Evolutionary conservation across 1,284 basidiomycete species (phyloP), one percentile per base, ranked within the genome.

Genomic region (Vanrija humicola): DNA sequence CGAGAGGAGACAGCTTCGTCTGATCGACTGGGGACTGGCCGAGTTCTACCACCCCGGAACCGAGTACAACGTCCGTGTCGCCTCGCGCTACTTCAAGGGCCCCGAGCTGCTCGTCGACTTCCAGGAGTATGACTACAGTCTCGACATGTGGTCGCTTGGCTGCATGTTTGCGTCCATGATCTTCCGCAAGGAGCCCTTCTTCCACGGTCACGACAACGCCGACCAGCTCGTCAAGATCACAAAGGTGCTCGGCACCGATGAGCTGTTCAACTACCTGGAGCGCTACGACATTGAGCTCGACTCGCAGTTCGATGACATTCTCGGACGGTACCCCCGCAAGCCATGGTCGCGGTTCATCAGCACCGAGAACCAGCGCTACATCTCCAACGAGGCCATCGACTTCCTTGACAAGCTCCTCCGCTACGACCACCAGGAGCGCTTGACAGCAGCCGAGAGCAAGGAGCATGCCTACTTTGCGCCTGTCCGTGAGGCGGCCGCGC

Each of bases 91-190:
- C 80, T 98, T 96, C 81, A 98, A 98, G 75, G 95, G 93, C 0
- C 96, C 96, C 5, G 95, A 98, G 75, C 81, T 98, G 55, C 81
- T 98, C 47, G 94, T 98, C 60, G 96, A 98, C 75, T 98, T 96
- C 80, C 93, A 97, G 75, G 92, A 96, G 76, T 98, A 96, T 69
- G 94, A 96, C 76, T 95, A 96, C 73, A 90, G 88, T 74, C 76
- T 94, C 64, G 95, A 98, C 76, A 92, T 98, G 90, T 98, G 95
- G 95, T 93, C 90, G 77, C 86, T 91, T 68, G 95, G 95, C 6
- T 98, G 95, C 77, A 98, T 97, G 91, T 97, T 97, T 75, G 92
- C 92, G 14, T 91, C 89, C n/a, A 96, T 98, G 92, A 98, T 98
- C 72, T 98, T 98, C 84, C 86, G 95, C 65, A 98, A 98, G 78